Conservation (phyloP, 208 protist species). For the Naegleria lovaniensis region DNA sequence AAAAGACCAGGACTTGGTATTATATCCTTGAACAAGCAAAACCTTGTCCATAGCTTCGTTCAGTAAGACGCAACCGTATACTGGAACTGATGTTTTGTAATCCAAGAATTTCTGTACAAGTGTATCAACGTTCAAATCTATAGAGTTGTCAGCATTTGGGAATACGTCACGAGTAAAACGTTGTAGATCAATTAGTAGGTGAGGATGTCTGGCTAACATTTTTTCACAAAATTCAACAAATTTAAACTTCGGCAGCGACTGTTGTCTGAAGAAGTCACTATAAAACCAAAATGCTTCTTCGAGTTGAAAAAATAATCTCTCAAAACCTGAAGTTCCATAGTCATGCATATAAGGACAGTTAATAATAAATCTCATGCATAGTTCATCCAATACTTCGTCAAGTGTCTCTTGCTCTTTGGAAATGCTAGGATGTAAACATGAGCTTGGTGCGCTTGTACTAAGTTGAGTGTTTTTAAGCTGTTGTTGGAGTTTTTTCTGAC, state of each 20-base stretch:
- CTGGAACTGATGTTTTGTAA: not conserved
- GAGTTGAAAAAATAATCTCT: not conserved
- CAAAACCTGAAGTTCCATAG: not conserved
- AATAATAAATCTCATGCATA: not conserved
- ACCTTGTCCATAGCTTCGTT: not conserved
- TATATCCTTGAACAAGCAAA: conserved; percentile 1
- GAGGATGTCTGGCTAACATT: not conserved
- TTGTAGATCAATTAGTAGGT: not conserved
- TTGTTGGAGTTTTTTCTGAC: not conserved
- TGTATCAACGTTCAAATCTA: not conserved
- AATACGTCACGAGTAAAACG: not conserved
- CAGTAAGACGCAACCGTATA: not conserved
- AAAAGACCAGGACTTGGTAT: not conserved
- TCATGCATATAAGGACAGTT: not conserved
- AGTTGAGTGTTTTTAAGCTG: not conserved
- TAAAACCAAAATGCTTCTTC: conserved; percentile 20
- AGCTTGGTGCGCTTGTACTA: not conserved
- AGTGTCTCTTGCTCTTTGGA: not conserved
- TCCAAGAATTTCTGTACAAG: not conserved
- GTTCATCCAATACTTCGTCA: not conserved
- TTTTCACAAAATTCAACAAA: not conserved
- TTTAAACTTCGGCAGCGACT: not conserved
- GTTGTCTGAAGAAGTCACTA: not conserved
- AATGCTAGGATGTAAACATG: not conserved
- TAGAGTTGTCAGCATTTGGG: too few species aligned